Evolutionary conservation across 805 yeast genomes (phyloP).

Genomic region (Saccharomycopsis microspora): DNA sequence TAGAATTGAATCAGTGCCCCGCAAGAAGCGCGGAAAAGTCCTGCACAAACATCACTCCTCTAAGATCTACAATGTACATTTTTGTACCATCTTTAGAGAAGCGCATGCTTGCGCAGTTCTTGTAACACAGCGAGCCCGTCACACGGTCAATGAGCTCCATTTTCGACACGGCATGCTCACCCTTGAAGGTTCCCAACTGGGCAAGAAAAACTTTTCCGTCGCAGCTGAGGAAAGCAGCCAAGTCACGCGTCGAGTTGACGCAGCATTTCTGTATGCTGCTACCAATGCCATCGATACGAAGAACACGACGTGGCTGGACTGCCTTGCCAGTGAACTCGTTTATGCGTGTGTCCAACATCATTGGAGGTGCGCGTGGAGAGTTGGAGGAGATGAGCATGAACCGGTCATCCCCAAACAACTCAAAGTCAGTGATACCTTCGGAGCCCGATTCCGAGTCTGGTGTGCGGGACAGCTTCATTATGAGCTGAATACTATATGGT

Average conservation of each 20-base stretch:
- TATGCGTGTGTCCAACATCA: constrained; percentile 53
- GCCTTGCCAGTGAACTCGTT: constrained; percentile 22
- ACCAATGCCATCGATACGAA: constrained; percentile 71
- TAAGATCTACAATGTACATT: constrained; percentile 64
- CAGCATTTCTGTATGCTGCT: constrained; percentile 61
- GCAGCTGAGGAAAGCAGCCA: constrained; percentile 68
- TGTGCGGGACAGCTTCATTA: constrained; percentile 56
- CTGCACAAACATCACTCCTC: constrained; percentile 65
- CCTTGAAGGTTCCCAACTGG: constrained; percentile 2
- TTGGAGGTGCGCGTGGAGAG: constrained; percentile 55
- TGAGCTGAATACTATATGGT: constrained; percentile 49
- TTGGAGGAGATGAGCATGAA: constrained; percentile 46
- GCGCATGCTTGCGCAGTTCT: constrained; percentile 63
- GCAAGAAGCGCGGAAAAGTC: constrained; percentile 37
- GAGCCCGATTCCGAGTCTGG: constrained; percentile 56
- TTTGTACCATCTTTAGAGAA: constrained; percentile 79
- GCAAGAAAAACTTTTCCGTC: constrained; percentile 51
- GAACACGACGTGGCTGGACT: constrained; percentile 45
- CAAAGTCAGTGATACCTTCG: constrained; percentile 80
- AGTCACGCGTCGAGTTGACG: constrained; percentile 77
- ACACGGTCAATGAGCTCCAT: constrained; percentile 55
- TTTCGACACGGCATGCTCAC: constrained; percentile 1
- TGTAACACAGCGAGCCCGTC: constrained; percentile 54
- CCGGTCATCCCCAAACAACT: constrained; percentile 53
- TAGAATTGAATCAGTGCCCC: no score